Conservation (phyloP, 2,329 filamentous ascomycete genomes). For the Epichloe sibirici region DNA sequence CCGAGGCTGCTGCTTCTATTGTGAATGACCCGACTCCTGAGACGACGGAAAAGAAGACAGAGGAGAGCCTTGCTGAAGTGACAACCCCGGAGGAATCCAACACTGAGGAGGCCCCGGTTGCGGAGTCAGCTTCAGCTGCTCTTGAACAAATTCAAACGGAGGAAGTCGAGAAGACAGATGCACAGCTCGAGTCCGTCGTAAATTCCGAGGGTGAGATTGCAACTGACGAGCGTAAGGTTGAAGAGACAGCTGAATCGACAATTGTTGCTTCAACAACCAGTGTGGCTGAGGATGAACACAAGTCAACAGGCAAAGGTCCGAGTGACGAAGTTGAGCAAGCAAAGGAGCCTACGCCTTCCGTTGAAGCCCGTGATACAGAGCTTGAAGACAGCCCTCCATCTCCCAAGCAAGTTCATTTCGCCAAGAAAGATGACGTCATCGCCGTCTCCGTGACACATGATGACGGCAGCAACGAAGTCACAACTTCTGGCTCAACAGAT, state of each 20-base stretch:
- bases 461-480: neutral
- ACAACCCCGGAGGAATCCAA: neutral
- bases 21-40: neutral
- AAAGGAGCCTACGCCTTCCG: neutral
- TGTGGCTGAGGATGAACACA: neutral
- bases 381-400: neutral
- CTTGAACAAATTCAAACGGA: neutral
- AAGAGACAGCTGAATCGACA: neutral
- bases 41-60: neutral
- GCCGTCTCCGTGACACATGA: neutral
- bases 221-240: neutral
- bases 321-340: neutral
- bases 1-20: neutral
- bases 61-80: neutral
- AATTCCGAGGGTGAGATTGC: neutral
- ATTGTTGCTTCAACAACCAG: neutral
- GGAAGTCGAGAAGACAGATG: neutral
- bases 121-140: neutral
- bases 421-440: constrained; percentile 6
- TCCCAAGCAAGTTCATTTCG: constrained; percentile 7
- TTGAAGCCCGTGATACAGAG: neutral
- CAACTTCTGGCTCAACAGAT: neutral
- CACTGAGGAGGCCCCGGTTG: neutral
- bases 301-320: neutral
- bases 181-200: neutral